A percentile compares a stretch with the other conserved stretches of the same genome.
phyloP scores from a whole-genome alignment of 139 green algal genomes.

The Micractinium conductrix region DNA sequence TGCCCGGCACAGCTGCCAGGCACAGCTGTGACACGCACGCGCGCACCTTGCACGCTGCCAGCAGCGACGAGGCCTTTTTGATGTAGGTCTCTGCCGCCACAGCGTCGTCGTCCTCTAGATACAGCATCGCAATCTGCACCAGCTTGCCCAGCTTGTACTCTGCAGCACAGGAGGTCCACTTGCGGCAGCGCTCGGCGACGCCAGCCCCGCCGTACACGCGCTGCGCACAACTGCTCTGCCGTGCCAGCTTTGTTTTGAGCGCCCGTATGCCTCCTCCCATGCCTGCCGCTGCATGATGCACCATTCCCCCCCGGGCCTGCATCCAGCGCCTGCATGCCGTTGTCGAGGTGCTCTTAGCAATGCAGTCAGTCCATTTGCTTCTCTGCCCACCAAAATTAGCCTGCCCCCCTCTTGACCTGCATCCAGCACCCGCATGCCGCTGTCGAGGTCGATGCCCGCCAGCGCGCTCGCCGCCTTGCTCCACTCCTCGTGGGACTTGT shows the following conservation, averaged over 20 bases:
- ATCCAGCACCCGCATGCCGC: slow-evolving; percentile 47
- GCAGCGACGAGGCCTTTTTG: slow-evolving; percentile 91
- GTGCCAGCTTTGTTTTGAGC: no score
- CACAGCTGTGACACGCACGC: not conserved
- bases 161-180: not conserved
- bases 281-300: no score
- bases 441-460: slow-evolving; percentile 93
- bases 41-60: slow-evolving; percentile 68
- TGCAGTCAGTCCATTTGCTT: no score
- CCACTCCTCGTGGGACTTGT: slow-evolving; percentile 88
- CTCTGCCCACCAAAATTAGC: no score
- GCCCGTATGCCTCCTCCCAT: no score
- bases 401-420: no score
- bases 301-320: no score
- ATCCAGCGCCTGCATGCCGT: slow-evolving; percentile 46
- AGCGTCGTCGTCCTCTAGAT: slow-evolving; percentile 92
- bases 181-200: no score
- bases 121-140: slow-evolving; percentile 96
- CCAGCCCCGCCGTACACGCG: no score
- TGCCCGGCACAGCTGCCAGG: no score
- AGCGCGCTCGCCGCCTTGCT: slow-evolving; percentile 85
- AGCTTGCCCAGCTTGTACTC: slow-evolving; percentile 90
- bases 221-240: no score
- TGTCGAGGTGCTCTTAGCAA: no score
- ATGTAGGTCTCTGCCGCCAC: slow-evolving; percentile 92